Conservation (phyloP, 2,329 filamentous ascomycete species). For the Blastomyces gilchristii region DNA sequence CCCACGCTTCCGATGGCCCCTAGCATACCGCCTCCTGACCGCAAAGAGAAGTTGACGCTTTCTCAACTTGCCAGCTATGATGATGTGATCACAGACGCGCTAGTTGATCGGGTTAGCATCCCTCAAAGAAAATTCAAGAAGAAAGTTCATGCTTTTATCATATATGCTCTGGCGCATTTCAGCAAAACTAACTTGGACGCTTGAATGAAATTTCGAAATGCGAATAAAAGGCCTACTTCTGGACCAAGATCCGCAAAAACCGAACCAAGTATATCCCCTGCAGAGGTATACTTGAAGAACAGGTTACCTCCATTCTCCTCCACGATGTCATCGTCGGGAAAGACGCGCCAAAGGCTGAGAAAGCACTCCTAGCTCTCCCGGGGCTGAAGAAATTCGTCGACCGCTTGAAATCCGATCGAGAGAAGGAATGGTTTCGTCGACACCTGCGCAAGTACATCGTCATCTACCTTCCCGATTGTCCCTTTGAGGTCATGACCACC, state of each 20-base stretch:
- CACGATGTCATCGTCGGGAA: slow-evolving; percentile 63
- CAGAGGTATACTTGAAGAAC: slow-evolving; percentile 61
- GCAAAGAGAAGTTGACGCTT: slow-evolving; percentile 66
- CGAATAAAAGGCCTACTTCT: slow-evolving; percentile 69
- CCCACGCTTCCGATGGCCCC: slow-evolving; percentile 12
- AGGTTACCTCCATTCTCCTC: slow-evolving; percentile 50
- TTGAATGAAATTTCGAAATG: neutral
- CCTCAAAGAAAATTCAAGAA: neutral
- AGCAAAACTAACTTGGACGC: neutral
- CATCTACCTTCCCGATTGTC: slow-evolving; percentile 86
- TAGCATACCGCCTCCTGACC: slow-evolving; percentile 22
- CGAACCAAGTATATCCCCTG: slow-evolving; percentile 74
- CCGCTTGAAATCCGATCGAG: slow-evolving; percentile 59
- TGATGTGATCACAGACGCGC: slow-evolving; percentile 86
- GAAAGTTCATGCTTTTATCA: neutral
- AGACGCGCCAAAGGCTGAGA: slow-evolving; percentile 59
- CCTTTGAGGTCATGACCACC: slow-evolving; percentile 86
- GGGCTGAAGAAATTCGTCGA: slow-evolving; percentile 63
- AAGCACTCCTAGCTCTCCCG: slow-evolving; percentile 58
- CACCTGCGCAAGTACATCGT: slow-evolving; percentile 86
- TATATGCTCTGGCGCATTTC: slow-evolving; percentile 7
- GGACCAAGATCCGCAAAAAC: slow-evolving; percentile 94
- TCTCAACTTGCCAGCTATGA: slow-evolving; percentile 86
- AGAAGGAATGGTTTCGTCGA: slow-evolving; percentile 74
- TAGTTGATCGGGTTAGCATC: slow-evolving; percentile 78